Evolutionary conservation across 2,329 filamentous ascomycete genomes (phyloP).

Genomic region (Ophiostoma australiae): DNA sequence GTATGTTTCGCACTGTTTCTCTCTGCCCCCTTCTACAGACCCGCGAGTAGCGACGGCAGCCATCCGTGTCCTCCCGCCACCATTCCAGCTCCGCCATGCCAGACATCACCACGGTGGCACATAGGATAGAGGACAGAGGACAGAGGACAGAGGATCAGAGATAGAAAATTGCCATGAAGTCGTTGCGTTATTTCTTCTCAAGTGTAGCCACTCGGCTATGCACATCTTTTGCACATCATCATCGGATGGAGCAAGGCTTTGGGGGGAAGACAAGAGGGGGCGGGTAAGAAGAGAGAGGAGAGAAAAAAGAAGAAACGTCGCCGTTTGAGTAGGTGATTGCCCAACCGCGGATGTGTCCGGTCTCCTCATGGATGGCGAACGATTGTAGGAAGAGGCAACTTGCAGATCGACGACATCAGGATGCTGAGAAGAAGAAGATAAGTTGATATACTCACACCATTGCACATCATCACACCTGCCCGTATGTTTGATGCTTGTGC

Average conservation of each 20-base stretch:
- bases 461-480: neutral
- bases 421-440: neutral
- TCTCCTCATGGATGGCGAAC: neutral
- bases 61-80: constrained; percentile 11
- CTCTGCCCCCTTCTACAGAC: neutral
- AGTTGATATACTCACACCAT: constrained; percentile 2
- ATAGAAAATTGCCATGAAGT: neutral
- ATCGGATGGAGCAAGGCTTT: neutral
- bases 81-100: constrained; percentile 5
- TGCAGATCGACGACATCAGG: neutral
- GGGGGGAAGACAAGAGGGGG: neutral
- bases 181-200: constrained; percentile 1
- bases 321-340: neutral
- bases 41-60: constrained; percentile 3
- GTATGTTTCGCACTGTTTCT: neutral
- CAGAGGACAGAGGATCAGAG: neutral
- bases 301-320: neutral
- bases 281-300: too few species aligned
- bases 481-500: neutral
- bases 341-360: neutral
- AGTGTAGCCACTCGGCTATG: neutral
- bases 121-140: neutral
- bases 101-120: neutral
- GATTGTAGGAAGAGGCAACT: neutral
- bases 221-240: constrained; percentile 15